Percentiles rank a stretch among this genome's conserved stretches.
These are phyloP conservation scores for Cochlearia excelsa DNA, from an alignment of 345 rosid species.

Conservation along the genomic window DNA sequence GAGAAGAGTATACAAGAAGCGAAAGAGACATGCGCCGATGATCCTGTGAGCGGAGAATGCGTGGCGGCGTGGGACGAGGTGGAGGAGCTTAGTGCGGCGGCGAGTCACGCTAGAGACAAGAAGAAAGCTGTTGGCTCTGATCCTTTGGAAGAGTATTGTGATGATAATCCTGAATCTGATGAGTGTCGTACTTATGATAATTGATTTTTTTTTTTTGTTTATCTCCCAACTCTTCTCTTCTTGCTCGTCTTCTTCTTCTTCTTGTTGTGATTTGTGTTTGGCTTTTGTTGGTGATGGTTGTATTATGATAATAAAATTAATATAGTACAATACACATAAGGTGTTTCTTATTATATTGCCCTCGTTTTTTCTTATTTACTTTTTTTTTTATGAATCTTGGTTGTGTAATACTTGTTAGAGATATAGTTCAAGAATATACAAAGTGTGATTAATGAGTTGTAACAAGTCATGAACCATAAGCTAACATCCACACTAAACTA, in stretches of 20 bases:
- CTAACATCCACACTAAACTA: no score
- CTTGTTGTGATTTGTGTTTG: constrained; percentile 4
- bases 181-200: constrained; percentile 97
- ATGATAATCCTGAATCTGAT: constrained; percentile 87
- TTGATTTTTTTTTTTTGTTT: constrained; percentile 20
- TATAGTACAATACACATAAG: constrained; percentile 17
- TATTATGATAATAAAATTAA: constrained; percentile 23
- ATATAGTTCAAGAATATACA: no score
- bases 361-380: neutral
- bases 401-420: neutral
- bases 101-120: constrained; percentile 89
- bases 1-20: constrained; percentile 80
- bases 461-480: no score
- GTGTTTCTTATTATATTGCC: neutral
- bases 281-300: neutral
- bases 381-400: no score
- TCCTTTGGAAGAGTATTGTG: constrained; percentile 80
- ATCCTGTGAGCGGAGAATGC: constrained; percentile 92
- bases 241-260: neutral
- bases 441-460: no score
- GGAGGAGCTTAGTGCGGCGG: constrained; percentile 99
- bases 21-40: constrained; percentile 66
- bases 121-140: constrained; percentile 59
- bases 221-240: neutral
- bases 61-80: constrained; percentile 99